A percentile compares a stretch with the other conserved stretches of the same genome.
Evolutionary conservation across 257 asterid species (phyloP).

Genomic region (Lycium ferocissimum): DNA sequence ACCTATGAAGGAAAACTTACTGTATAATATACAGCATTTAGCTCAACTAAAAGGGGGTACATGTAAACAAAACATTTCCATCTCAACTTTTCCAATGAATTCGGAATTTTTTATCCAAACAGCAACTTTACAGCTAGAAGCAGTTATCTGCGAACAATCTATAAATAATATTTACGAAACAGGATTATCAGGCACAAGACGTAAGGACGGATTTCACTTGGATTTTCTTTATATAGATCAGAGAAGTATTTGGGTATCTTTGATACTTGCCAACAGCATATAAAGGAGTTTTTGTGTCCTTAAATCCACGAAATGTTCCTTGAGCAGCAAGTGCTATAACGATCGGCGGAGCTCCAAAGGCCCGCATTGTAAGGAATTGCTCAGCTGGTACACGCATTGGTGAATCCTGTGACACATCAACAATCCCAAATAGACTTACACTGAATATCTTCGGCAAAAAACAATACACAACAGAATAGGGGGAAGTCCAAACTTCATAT

Average conservation of each 20-base stretch:
- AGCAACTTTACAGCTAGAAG: background rate
- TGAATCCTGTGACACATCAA: constrained; percentile 67
- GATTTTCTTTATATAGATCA: constrained; percentile 18
- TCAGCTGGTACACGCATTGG: constrained; percentile 91
- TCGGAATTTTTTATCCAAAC: background rate
- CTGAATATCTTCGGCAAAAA: constrained; percentile 27
- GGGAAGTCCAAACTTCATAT: background rate
- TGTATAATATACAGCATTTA: background rate
- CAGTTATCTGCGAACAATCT: background rate
- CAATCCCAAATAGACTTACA: constrained; percentile 23
- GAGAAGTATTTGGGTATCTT: constrained; percentile 7
- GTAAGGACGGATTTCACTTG: background rate
- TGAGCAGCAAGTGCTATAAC: constrained; percentile 96
- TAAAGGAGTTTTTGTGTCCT: constrained; percentile 94
- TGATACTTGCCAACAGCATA: constrained; percentile 80
- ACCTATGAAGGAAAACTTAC: background rate
- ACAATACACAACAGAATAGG: background rate
- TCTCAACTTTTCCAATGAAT: background rate
- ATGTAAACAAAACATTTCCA: background rate
- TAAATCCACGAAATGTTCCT: constrained; percentile 95
- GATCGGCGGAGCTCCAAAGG: constrained; percentile 93
- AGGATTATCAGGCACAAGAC: background rate
- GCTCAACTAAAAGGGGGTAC: background rate
- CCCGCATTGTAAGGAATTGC: constrained; percentile 81
- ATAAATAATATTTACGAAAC: background rate